Conservation (phyloP, 1,284 basidiomycete genomes). For the Nidula niveotomentosa region DNA sequence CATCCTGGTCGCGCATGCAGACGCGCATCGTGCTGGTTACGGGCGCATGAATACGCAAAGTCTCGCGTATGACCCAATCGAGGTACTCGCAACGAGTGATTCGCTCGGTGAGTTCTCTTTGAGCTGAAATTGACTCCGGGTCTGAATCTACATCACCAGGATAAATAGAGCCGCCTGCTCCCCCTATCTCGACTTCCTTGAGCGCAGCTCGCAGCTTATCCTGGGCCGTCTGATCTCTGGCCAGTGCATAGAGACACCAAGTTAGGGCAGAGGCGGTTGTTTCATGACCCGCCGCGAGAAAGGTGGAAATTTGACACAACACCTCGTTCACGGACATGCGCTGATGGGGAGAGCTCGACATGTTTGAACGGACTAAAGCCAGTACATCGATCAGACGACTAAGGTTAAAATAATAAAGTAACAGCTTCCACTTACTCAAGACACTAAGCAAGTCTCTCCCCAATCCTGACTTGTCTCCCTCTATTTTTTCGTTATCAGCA, state of each 20-base stretch:
- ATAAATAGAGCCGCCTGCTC: not conserved
- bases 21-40: conserved; percentile 67
- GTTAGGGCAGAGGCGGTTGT: conserved; percentile 63
- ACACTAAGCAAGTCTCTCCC: conserved; percentile 50
- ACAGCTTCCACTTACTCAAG: conserved; percentile 40
- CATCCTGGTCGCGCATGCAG: conserved; percentile 38
- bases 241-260: conserved; percentile 73
- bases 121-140: not conserved
- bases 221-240: conserved; percentile 54
- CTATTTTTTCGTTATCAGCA: not conserved
- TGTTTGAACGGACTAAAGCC: conserved; percentile 57
- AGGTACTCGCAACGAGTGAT: conserved; percentile 22
- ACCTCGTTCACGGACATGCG: conserved; percentile 67
- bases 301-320: conserved; percentile 76
- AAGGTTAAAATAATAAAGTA: not conserved
- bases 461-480: not conserved
- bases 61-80: conserved; percentile 59
- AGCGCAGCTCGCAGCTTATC: conserved; percentile 56
- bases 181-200: conserved; percentile 17
- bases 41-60: conserved; percentile 63
- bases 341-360: conserved; percentile 41
- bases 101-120: conserved; percentile 6
- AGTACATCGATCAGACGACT: not conserved
- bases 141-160: not conserved
- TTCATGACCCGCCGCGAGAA: conserved; percentile 71